Percentiles rank a stretch among this genome's conserved stretches.
Evolutionary conservation across 208 protist genomes (phyloP).

Genomic region (Sergeia podlipaevii): DNA sequence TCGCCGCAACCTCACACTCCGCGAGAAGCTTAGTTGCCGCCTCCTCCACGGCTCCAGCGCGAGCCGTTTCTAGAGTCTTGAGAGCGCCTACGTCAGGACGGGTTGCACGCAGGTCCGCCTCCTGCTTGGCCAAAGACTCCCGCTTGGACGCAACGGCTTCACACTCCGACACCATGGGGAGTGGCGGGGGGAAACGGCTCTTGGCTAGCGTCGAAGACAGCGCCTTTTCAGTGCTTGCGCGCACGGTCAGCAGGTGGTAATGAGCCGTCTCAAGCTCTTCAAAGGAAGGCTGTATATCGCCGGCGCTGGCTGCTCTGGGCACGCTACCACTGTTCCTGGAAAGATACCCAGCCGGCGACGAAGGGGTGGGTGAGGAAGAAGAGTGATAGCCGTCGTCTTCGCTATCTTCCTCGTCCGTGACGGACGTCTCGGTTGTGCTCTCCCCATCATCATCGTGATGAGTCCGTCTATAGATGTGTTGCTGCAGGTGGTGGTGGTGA

Average conservation of each 20-base stretch:
- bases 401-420: not conserved
- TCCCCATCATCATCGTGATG: conserved; percentile 2
- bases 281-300: conserved; percentile 12
- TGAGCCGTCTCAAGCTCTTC: conserved; percentile 28
- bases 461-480: too few species aligned
- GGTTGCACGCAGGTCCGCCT: conserved; percentile 29
- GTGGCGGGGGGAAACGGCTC: conserved; percentile 13
- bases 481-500: not conserved
- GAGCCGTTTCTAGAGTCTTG: conserved; percentile 16
- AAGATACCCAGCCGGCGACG: conserved; percentile 1
- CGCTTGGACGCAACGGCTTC: conserved; percentile 24
- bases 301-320: not conserved
- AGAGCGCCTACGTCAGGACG: conserved; percentile 21
- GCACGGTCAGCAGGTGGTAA: conserved; percentile 19
- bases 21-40: conserved; percentile 17
- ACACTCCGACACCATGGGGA: conserved; percentile 40
- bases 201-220: conserved; percentile 7
- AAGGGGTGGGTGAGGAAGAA: not conserved
- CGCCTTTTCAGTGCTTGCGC: conserved; percentile 15
- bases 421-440: not conserved
- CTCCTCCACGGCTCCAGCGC: conserved; percentile 17
- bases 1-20: conserved; percentile 27
- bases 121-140: conserved; percentile 28
- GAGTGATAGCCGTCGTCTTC: not conserved
- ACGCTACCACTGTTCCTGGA: not conserved